Percentiles rank a stretch among this genome's conserved stretches.
Evolutionary conservation across 495 filamentous ascomycete species (phyloP).

Genomic region (Penicillium lividum): DNA sequence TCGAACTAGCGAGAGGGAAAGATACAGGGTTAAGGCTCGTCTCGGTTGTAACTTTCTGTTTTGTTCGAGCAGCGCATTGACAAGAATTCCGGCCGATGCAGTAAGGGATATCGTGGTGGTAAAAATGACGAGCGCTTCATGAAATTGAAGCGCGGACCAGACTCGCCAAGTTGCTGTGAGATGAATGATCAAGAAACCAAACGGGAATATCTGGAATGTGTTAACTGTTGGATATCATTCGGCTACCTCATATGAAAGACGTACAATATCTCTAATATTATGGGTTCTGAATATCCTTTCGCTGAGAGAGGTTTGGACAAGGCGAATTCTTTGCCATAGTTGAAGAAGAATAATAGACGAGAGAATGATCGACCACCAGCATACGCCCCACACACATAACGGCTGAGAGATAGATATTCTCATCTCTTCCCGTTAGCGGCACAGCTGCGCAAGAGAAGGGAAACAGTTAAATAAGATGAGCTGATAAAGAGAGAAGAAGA

Average conservation of each 20-base stretch:
- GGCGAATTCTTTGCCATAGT: background rate
- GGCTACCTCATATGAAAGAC: background rate
- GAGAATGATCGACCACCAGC: background rate
- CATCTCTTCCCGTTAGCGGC: background rate
- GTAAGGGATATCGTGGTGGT: background rate
- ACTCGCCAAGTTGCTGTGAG: background rate
- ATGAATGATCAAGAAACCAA: background rate
- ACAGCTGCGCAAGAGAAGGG: no score
- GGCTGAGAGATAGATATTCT: background rate
- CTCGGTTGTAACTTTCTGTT: background rate
- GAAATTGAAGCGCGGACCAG: background rate
- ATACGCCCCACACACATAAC: background rate
- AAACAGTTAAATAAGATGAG: no score
- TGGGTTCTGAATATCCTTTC: background rate
- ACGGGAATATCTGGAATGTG: background rate
- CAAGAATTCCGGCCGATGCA: background rate
- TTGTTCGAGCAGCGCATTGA: background rate
- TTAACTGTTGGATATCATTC: background rate
- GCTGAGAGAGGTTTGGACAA: background rate
- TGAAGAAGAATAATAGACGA: background rate
- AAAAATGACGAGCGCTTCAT: background rate
- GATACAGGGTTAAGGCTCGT: background rate
- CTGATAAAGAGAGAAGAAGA: no score
- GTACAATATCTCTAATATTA: background rate
- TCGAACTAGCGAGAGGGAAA: background rate